Evolutionary conservation across 1,284 basidiomycete genomes (phyloP), one percentile per base, ranked within the genome.

Genomic region (Neolentinus lepideus): DNA sequence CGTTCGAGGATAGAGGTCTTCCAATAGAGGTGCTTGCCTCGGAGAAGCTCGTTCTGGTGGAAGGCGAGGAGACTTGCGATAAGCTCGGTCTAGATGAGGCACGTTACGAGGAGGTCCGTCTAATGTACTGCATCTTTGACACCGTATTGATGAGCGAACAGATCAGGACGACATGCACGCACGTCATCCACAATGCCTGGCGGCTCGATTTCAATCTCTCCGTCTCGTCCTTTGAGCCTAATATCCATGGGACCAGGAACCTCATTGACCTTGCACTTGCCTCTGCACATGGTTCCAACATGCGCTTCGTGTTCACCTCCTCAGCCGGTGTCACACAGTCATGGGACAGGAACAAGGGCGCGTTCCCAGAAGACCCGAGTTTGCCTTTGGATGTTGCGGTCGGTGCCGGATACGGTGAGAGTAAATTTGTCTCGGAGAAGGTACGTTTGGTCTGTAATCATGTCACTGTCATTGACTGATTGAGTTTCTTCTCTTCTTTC

Each of bases 121-220:
- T 54, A 9, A n/a, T n/a, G 35, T 31, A 8, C 35, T 43, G 38
- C 12, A n/a, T 43, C 12, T 43, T 43, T 43, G 35, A 22, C 27
- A 4, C 12, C 6, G 25, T 3, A 6, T 12, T 22, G 21, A n/a
- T 21, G 16, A 3, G 4, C 27, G 3, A 25, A 29, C 21, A 27
- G 25, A 25, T 31, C 10, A 10, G 21, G 24, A 4, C 19, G 6
- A 26, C 26, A n/a, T 10, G 10, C 43, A 25, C 45, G 0, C 58
- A 65, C 29, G 63, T 76, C 56, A 71, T 75, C 31, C 71, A 75
- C 55, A 71, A 67, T n/a, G 6, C 75, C 1, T 76, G 75, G 74
- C 65, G 64, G n/a, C 63, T 75, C 21, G 69, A 76, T 55, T 77
- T 76, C 62, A 77, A 75, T 56, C 55, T 71, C 25, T 60, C 69